Evolutionary conservation across 1,284 basidiomycete species (phyloP).

Genomic region (Earliella scabrosa): DNA sequence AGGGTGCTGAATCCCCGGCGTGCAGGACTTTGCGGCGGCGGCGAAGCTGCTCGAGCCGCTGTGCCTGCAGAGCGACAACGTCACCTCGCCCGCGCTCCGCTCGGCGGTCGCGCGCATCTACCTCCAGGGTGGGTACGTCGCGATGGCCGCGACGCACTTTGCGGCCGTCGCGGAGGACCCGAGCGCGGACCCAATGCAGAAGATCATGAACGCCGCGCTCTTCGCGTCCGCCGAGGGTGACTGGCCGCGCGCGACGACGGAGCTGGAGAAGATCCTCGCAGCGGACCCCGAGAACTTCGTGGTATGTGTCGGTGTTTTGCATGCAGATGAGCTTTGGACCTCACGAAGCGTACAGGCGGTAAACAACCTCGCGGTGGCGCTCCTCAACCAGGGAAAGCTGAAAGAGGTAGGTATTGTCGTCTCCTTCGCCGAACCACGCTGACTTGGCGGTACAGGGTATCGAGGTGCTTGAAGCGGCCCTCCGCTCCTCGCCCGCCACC

Average conservation of each 20-base stretch:
- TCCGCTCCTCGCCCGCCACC: slow-evolving; percentile 65
- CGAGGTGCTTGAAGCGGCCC: slow-evolving; percentile 62
- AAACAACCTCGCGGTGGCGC: slow-evolving; percentile 76
- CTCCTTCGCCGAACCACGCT: too few species aligned
- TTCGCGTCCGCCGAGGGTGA: slow-evolving; percentile 68
- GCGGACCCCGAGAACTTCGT: slow-evolving; percentile 62
- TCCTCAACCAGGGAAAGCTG: slow-evolving; percentile 70
- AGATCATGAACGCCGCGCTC: slow-evolving; percentile 65
- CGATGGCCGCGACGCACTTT: slow-evolving; percentile 59
- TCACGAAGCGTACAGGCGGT: slow-evolving; percentile 43
- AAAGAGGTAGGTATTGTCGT: slow-evolving; percentile 55
- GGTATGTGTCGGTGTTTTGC: not conserved
- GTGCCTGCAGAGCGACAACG: slow-evolving; percentile 43
- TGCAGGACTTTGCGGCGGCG: slow-evolving; percentile 74
- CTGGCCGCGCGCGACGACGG: slow-evolving; percentile 57
- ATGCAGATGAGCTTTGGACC: too few species aligned
- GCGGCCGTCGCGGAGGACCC: slow-evolving; percentile 51
- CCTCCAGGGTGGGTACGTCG: slow-evolving; percentile 69
- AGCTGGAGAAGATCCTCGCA: slow-evolving; percentile 48
- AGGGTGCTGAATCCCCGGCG: not conserved
- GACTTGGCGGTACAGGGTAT: slow-evolving; percentile 70
- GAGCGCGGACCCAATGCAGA: slow-evolving; percentile 45
- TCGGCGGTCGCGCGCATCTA: slow-evolving; percentile 75
- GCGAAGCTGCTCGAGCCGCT: slow-evolving; percentile 65
- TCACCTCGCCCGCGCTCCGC: slow-evolving; percentile 56